Percentiles rank a stretch among this genome's conserved stretches.
phyloP scores from a whole-genome alignment of 1,284 basidiomycete species.

The Papiliotrema laurentii region DNA sequence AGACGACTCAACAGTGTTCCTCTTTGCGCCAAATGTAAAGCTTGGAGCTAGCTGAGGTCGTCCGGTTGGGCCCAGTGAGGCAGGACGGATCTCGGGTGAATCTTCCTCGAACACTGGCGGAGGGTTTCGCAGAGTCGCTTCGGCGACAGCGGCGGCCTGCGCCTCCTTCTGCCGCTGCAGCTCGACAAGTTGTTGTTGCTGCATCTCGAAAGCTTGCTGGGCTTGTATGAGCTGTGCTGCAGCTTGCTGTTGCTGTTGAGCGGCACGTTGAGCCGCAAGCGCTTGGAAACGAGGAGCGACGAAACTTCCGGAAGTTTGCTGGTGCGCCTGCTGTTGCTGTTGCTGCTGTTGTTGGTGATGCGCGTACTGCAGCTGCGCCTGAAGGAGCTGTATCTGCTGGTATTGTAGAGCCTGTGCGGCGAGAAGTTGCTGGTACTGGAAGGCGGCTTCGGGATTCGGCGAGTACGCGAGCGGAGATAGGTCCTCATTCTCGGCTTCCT shows the following conservation, averaged over 20 bases:
- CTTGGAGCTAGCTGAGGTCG: slow-evolving; percentile 81
- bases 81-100: slow-evolving; percentile 28
- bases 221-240: slow-evolving; percentile 34
- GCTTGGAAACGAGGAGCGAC: slow-evolving; percentile 81
- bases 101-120: slow-evolving; percentile 45
- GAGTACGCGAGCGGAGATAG: slow-evolving; percentile 21
- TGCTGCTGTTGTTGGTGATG: slow-evolving; percentile 28
- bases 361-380: slow-evolving; percentile 38
- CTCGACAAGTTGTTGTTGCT: slow-evolving; percentile 30
- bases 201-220: slow-evolving; percentile 36
- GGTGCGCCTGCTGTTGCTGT: slow-evolving; percentile 33
- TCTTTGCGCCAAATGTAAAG: slow-evolving; percentile 75
- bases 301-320: slow-evolving; percentile 55
- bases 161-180: slow-evolving; percentile 22
- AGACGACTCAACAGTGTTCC: slow-evolving; percentile 2
- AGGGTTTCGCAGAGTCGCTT: slow-evolving; percentile 22
- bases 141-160: slow-evolving; percentile 7
- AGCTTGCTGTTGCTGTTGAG: slow-evolving; percentile 50
- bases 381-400: slow-evolving; percentile 41
- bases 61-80: slow-evolving; percentile 63
- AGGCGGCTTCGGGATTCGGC: slow-evolving; percentile 23
- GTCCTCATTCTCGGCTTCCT: slow-evolving; percentile 18
- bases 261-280: slow-evolving; percentile 62
- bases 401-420: slow-evolving; percentile 38
- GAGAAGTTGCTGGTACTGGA: slow-evolving; percentile 41